Percentiles rank a stretch among this genome's conserved stretches.
These are phyloP conservation scores for Xanthoceras sorbifolium DNA, from an alignment of 345 rosid genomes.

Conservation along the genomic window DNA sequence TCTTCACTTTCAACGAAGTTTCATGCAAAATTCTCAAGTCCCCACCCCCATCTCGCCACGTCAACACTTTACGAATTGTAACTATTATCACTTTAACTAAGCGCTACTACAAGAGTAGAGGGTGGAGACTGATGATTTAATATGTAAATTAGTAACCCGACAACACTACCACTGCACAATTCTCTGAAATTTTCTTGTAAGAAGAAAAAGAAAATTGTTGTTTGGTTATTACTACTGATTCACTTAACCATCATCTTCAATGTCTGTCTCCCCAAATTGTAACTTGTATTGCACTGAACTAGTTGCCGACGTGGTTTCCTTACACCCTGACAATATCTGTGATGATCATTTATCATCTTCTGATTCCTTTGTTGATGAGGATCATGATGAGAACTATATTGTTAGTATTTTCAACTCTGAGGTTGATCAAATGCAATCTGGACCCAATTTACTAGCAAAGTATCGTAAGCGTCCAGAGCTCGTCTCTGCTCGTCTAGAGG, in stretches of 20 bases:
- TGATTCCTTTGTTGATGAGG: neutral
- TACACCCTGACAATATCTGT: slow-evolving; percentile 10
- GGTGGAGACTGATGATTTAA: too few relatives aligned
- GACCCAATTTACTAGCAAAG: neutral
- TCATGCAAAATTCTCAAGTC: slow-evolving; percentile 18
- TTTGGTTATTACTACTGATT: neutral
- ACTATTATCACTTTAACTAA: neutral
- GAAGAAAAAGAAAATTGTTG: neutral
- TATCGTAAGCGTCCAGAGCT: slow-evolving; percentile 18
- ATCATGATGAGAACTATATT: slow-evolving; percentile 27
- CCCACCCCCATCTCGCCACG: neutral
- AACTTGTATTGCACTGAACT: slow-evolving; percentile 39
- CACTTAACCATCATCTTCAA: neutral
- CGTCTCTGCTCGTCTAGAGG: slow-evolving; percentile 30
- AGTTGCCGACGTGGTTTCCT: slow-evolving; percentile 16
- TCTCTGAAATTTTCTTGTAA: neutral
- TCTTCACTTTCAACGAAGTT: slow-evolving; percentile 31
- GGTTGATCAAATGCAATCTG: slow-evolving; percentile 29
- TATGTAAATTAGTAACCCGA: neutral
- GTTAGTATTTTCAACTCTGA: slow-evolving; percentile 29
- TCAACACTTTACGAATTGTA: neutral
- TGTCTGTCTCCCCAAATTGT: slow-evolving; percentile 30
- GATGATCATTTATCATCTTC: slow-evolving; percentile 1
- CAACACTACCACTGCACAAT: neutral
- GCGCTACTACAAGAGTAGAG: too few relatives aligned